phyloP scores from a whole-genome alignment of 1,284 basidiomycete genomes.

The Fistulinella cinereoalba region DNA sequence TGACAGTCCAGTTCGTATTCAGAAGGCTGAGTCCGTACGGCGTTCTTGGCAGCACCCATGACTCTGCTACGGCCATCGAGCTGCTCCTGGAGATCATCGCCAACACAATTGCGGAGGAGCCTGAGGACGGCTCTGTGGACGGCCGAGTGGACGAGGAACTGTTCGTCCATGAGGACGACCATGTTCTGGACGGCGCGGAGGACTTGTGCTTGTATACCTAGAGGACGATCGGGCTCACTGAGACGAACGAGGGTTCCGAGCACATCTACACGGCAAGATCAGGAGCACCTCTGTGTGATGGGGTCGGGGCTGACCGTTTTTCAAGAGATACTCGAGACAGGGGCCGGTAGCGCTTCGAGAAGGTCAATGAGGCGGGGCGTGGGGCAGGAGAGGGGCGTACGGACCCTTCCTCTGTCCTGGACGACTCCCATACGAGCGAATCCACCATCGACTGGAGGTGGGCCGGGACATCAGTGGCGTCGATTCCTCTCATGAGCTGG shows the following conservation, averaged over 20 bases:
- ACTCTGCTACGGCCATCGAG: constrained; percentile 71
- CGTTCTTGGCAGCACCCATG: constrained; percentile 78
- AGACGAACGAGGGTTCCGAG: constrained; percentile 82
- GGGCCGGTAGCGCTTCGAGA: constrained; percentile 70
- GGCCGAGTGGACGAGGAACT: constrained; percentile 86
- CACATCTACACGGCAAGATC: constrained; percentile 53
- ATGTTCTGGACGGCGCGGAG: constrained; percentile 83
- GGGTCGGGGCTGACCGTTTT: constrained; percentile 60
- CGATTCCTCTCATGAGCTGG: constrained; percentile 77
- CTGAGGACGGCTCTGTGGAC: constrained; percentile 87
- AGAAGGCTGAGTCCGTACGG: constrained; percentile 65
- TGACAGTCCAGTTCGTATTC: constrained; percentile 84
- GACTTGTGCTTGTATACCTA: constrained; percentile 84
- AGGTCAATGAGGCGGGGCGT: constrained; percentile 9
- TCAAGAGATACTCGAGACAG: constrained; percentile 88
- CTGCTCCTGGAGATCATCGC: constrained; percentile 85
- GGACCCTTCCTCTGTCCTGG: constrained; percentile 80
- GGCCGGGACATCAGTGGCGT: constrained; percentile 75
- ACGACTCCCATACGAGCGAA: constrained; percentile 83
- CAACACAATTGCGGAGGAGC: constrained; percentile 84
- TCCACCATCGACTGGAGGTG: constrained; percentile 84
- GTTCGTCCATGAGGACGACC: constrained; percentile 85
- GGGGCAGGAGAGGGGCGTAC: constrained; percentile 30
- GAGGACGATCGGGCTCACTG: constrained; percentile 79
- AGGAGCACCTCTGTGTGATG: constrained; percentile 1